Base-by-base conservation (phyloP, 192 early-diverging fungal species). In the Coemansia reversa region DNA sequence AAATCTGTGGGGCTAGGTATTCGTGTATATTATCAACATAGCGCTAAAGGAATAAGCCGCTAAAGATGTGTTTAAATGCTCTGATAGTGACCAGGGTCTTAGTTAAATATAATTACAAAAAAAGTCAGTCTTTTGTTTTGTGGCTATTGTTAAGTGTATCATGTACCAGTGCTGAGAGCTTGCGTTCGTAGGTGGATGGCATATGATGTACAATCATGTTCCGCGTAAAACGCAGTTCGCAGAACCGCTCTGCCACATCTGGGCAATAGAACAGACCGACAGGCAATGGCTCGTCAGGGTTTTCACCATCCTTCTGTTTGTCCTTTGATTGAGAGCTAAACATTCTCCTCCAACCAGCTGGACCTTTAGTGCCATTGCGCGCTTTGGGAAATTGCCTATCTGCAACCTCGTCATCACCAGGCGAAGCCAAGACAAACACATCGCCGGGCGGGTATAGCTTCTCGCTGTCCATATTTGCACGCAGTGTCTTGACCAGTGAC, bases 361-460 rank as follows among this genome's bases (percentile, higher is more conserved):
- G 39, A 14, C 39, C 39, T 45, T 45, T 45, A 14, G 39, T 1
- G 22, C 9, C 50, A 53, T 23, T 55, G 23, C 5, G 25, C 7
- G 25, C 22, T 30, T 32, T 14, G 8, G 74, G 54, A 5, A 82
- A 51, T 4, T 69, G 52, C 7, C 53, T 69, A 29, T 84, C 53
- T 58, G 76, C 74, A 19, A 69, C 56, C 20, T 81, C 61, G 50
- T 79, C 72, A 20, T 79, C 69, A 22, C 74, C 76, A 6, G 76
- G 69, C 3, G 65, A 51, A 59, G 65, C 55, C 81, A 87, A 51
- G 58, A 88, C 27, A 81, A 79, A 94, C 18, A 93, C 86, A 7
- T 86, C 87, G 0, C 87, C 88, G 0, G 91, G 88, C 20, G 92
- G 92, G 62, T 91, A 94, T 16, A 94, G 80, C 59, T 94, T 94